These are phyloP conservation scores for Puccinia novopanici DNA, from an alignment of 1,284 basidiomycete genomes.

Conservation along the genomic window DNA sequence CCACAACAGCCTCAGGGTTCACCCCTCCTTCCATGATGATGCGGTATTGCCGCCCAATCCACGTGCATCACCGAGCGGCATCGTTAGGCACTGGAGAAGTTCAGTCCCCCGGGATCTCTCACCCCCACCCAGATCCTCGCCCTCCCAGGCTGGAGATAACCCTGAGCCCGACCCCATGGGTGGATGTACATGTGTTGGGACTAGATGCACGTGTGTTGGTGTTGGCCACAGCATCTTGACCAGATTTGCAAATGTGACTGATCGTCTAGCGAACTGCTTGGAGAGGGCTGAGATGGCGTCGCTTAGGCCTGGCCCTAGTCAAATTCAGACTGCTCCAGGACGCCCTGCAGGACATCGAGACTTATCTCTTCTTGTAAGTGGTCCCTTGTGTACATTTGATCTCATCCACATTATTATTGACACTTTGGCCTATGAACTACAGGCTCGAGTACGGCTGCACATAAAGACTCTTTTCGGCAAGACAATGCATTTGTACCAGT, in stretches of 20 bases:
- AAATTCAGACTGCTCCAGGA: neutral
- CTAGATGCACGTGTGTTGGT: too few species aligned
- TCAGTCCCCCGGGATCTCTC: neutral
- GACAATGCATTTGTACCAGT: constrained; percentile 2
- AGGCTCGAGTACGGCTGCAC: constrained; percentile 38
- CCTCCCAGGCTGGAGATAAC: neutral
- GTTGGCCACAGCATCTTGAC: neutral
- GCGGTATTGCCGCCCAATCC: too few species aligned
- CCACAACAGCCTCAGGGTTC: too few species aligned
- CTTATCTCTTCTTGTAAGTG: too few species aligned
- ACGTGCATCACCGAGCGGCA: too few species aligned
- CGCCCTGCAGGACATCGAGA: neutral
- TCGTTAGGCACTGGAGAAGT: too few species aligned
- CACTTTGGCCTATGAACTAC: too few species aligned
- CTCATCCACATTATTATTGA: too few species aligned
- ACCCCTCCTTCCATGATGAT: too few species aligned
- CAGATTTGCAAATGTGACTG: neutral
- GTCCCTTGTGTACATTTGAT: too few species aligned
- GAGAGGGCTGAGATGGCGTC: neutral
- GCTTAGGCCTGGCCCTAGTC: neutral
- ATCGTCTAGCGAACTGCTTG: neutral
- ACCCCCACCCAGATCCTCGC: neutral
- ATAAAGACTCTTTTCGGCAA: constrained; percentile 30
- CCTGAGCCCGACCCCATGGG: neutral
- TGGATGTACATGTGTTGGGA: neutral